Evolutionary conservation across 75 land plant genomes (phyloP), one percentile per base, ranked within the genome.

Genomic region (Pinus albicaulis): DNA sequence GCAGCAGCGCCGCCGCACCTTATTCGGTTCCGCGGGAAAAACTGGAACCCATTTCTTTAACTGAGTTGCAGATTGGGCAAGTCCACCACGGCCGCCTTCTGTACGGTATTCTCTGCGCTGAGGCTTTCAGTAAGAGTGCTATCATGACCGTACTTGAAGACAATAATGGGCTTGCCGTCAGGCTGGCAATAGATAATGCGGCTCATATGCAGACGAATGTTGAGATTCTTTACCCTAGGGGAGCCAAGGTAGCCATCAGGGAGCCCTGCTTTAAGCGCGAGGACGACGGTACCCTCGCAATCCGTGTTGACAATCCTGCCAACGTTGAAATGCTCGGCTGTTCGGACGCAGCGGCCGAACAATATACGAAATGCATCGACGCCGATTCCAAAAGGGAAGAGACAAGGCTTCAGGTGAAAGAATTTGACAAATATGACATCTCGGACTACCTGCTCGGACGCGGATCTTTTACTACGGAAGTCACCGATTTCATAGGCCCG

Each of bases 61-160:
- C 34, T 38, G 79, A 80, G 66, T 74, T 84, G 24, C 55, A 31
- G 31, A 2, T 31, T 31, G 31, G 31, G 31, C 31, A 31, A 31
- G 31, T 34, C 24, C 83, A 84, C 52, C 26, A 55, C 11, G 79
- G 79, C 22, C 74, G 86, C 20, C 82, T 76, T 26, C 36, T 84
- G 20, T 80, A 41, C 38, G 86, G 82, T 15, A 80, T 79, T 3
- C 79, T 84, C 8, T 71, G 77, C 56, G 86, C 41, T 14, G 83
- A 84, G 14, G 71, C 82, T 0, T 5, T 15, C 38, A 76, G 73
- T 23, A 16, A 7, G 19, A 34, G 36, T 0, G 19, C 65, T 19
- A 17, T 78, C 17, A 74, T 74, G 60, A 79, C 77, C 2, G 15
- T 79, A 4, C 57, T 79, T 14, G 77, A 79, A 53, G 80, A 79